phyloP scores from a whole-genome alignment of 2,329 filamentous ascomycete genomes.

The Penicillium frequentans region DNA sequence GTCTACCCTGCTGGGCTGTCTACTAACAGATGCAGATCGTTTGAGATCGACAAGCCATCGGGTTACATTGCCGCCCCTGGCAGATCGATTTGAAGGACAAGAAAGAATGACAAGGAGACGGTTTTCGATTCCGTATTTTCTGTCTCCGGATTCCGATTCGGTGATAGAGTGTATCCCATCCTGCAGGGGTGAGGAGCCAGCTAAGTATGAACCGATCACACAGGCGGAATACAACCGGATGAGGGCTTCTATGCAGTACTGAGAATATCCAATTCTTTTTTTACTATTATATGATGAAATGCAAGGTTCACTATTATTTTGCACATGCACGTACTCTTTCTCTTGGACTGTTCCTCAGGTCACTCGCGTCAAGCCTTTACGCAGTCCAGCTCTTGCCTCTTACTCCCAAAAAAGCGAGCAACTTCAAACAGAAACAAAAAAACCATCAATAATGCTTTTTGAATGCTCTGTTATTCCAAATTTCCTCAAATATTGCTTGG shows the following conservation, averaged over 20 bases:
- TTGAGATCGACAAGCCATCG: conserved; percentile 57
- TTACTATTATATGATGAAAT: no score
- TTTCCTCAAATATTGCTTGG: background rate
- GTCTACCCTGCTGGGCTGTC: background rate
- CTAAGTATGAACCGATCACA: conserved; percentile 54
- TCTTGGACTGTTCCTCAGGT: background rate
- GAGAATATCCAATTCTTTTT: background rate
- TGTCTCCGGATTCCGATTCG: conserved; percentile 51
- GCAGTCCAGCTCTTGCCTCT: background rate
- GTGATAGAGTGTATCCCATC: conserved; percentile 55
- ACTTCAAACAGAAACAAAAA: background rate
- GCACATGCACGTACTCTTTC: background rate
- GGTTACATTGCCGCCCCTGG: conserved; percentile 48
- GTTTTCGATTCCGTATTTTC: conserved; percentile 63
- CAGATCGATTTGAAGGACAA: conserved; percentile 39
- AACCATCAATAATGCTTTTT: background rate
- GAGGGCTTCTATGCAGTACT: conserved; percentile 21
- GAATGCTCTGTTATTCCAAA: background rate
- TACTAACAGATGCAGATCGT: conserved; percentile 37
- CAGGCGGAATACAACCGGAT: conserved; percentile 36
- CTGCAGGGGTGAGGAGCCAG: conserved; percentile 45
- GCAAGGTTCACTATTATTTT: background rate
- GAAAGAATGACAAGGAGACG: conserved; percentile 50
- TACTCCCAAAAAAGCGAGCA: background rate
- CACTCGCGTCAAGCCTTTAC: background rate